These are phyloP conservation scores for Chionographis japonica DNA, from an alignment of 106 monocot species.

Conservation along the genomic window DNA sequence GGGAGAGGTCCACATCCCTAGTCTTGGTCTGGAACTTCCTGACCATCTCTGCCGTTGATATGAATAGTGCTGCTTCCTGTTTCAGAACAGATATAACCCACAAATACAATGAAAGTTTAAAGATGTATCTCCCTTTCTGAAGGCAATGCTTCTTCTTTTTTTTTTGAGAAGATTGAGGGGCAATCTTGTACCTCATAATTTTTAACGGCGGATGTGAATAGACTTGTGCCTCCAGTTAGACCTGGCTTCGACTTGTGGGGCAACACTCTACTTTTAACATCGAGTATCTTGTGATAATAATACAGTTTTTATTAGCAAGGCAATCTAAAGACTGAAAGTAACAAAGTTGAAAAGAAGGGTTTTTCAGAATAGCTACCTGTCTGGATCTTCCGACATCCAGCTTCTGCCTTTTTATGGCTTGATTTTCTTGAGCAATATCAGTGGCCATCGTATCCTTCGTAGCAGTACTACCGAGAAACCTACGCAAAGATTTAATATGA, in stretches of 20 bases:
- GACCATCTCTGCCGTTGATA: constrained; percentile 74
- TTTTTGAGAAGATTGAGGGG: too few species aligned
- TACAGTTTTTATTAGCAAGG: not conserved
- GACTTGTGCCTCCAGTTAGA: constrained; percentile 18
- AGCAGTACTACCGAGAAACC: constrained; percentile 22
- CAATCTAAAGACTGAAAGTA: not conserved
- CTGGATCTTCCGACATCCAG: constrained; percentile 55
- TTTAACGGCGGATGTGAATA: constrained; percentile 19
- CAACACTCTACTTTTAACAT: constrained; percentile 57
- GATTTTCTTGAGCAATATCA: constrained; percentile 80
- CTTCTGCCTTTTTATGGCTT: constrained; percentile 85
- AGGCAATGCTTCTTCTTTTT: too few species aligned
- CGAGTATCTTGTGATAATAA: constrained; percentile 47
- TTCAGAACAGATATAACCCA: not conserved
- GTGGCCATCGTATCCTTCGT: constrained; percentile 18
- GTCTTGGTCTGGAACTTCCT: constrained; percentile 75
- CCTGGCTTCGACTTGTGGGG: constrained; percentile 70
- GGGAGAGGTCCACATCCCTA: constrained; percentile 51
- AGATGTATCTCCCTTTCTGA: too few species aligned
- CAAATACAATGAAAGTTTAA: not conserved
- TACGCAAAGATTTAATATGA: constrained; percentile 1
- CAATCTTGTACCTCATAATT: constrained; percentile 10
- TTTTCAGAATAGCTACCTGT: constrained; percentile 32
- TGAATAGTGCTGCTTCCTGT: constrained; percentile 34
- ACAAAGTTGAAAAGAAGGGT: not conserved